phyloP scores from a whole-genome alignment of 129 eudicot genomes.

The Smallanthus sonchifolius region DNA sequence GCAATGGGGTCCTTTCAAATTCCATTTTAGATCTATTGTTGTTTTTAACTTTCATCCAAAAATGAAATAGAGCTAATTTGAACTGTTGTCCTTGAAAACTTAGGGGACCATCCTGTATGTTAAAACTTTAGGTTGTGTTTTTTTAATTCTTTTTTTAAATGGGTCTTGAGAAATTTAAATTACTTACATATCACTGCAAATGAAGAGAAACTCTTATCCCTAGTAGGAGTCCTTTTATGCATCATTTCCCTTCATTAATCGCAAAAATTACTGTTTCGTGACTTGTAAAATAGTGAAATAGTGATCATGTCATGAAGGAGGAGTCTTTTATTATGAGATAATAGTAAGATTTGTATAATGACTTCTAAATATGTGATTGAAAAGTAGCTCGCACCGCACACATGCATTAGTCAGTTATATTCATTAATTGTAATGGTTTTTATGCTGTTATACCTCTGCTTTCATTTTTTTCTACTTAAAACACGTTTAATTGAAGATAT shows the following conservation, averaged over 20 bases:
- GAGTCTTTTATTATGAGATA: not conserved
- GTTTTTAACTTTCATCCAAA: slow-evolving; percentile 21
- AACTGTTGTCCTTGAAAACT: slow-evolving; percentile 5
- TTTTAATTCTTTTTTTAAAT: not conserved
- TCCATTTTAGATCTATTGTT: slow-evolving; percentile 12
- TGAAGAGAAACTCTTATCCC: not conserved
- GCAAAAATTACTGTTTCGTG: not conserved
- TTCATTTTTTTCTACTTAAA: not conserved
- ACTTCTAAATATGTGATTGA: not conserved
- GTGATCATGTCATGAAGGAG: not conserved
- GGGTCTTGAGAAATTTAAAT: not conserved
- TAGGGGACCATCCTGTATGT: slow-evolving; percentile 16
- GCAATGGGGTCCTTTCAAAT: slow-evolving; percentile 21
- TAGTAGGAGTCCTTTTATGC: not conserved
- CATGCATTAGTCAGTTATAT: not conserved
- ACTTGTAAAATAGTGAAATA: not conserved
- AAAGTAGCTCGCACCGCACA: not conserved
- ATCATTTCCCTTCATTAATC: not conserved
- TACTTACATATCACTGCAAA: not conserved
- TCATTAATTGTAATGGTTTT: not conserved
- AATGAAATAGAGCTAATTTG: slow-evolving; percentile 10
- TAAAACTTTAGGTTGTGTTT: not conserved
- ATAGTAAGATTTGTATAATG: not conserved
- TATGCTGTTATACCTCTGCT: not conserved
- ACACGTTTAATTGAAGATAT: not conserved